These are phyloP conservation scores for Penicillium sp. DNA, from an alignment of 2,329 filamentous ascomycete genomes.

Conservation along the genomic window DNA sequence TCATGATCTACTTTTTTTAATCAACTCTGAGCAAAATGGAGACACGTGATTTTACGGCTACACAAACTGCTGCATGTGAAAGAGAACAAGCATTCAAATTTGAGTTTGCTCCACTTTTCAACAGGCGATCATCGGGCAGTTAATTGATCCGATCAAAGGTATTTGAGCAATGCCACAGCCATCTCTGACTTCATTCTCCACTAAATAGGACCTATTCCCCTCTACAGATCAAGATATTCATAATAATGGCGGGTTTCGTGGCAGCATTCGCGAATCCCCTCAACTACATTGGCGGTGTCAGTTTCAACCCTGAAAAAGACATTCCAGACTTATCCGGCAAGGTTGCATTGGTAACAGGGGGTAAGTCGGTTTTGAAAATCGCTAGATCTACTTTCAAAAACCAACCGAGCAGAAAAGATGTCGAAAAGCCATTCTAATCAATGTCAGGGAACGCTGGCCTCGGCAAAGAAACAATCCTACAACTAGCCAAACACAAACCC, in stretches of 20 bases:
- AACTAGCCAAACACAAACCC: constrained; percentile 48
- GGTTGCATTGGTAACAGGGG: constrained; percentile 42
- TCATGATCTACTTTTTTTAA: too few species aligned
- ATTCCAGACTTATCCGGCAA: constrained; percentile 39
- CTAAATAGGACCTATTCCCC: too few species aligned
- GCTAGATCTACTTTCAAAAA: neutral
- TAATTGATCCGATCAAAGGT: neutral
- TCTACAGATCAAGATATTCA: too few species aligned
- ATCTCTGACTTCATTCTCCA: too few species aligned
- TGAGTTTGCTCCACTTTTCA: neutral
- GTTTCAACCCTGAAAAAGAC: constrained; percentile 36
- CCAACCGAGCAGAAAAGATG: constrained; percentile 1
- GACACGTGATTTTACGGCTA: neutral
- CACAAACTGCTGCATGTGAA: neutral
- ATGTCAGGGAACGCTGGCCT: constrained; percentile 51
- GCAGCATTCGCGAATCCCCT: constrained; percentile 18
- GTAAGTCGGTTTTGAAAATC: constrained; percentile 18
- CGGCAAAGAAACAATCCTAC: constrained; percentile 48
- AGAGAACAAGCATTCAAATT: neutral
- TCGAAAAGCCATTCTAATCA: constrained; percentile 29
- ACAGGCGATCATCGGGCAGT: neutral
- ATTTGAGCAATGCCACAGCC: neutral
- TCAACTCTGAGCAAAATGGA: too few species aligned
- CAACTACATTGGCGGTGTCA: constrained; percentile 27
- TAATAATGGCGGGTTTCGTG: constrained; percentile 21